These are phyloP conservation scores for Fragaria vesca DNA, from an alignment of 306 rosid genomes.

Conservation along the genomic window DNA sequence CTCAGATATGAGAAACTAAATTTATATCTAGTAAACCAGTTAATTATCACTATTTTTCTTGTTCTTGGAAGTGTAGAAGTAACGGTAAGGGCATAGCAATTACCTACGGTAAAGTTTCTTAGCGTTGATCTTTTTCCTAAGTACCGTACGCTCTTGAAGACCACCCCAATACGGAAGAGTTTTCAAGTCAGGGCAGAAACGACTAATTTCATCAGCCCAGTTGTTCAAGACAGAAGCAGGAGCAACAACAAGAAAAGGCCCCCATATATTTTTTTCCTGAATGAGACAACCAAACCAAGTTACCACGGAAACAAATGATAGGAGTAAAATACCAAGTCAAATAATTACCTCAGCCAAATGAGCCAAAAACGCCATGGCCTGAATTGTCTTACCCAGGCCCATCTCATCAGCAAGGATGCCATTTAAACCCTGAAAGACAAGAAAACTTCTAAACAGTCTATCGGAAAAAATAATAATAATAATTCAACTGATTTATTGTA, in stretches of 20 bases:
- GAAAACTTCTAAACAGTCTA: constrained; percentile 28
- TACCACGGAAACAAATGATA: constrained; percentile 23
- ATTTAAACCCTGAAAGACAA: constrained; percentile 75
- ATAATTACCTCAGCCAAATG: constrained; percentile 92
- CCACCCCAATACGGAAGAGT: constrained; percentile 99
- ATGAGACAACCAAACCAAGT: constrained; percentile 28
- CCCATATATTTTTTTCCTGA: constrained; percentile 99
- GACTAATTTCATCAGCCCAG: constrained; percentile 98
- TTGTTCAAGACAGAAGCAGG: constrained; percentile 97
- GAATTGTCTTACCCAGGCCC: constrained; percentile 99
- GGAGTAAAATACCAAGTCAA: constrained; percentile 21
- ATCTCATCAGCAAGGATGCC: constrained; percentile 99
- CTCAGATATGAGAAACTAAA: neutral
- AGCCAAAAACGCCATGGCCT: constrained; percentile 97
- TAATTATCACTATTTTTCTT: neutral
- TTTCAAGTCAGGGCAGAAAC: constrained; percentile 90
- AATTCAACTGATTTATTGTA: neutral
- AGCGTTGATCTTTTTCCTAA: constrained; percentile 85
- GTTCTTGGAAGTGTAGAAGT: constrained; percentile 12
- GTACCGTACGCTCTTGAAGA: constrained; percentile 74
- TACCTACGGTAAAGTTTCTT: constrained; percentile 95
- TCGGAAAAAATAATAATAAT: constrained; percentile 12
- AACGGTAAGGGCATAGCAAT: constrained; percentile 21
- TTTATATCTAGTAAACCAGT: neutral
- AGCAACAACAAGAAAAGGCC: constrained; percentile 95